These are phyloP conservation scores for Yarrowia sp. DNA, from an alignment of 805 yeast species.

Conservation along the genomic window DNA sequence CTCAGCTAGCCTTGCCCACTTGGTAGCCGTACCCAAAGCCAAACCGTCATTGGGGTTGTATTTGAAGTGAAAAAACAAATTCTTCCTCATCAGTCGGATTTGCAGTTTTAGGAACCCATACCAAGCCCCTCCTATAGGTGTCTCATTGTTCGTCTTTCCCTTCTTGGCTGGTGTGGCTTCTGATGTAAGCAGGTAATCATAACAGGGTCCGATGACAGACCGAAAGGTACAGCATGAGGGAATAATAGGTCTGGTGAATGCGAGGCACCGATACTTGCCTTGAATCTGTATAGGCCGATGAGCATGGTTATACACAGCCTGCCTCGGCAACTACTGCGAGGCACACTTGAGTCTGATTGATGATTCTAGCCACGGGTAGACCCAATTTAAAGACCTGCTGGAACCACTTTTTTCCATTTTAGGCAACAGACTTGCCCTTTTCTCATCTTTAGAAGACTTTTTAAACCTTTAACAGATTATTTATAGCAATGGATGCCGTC, in stretches of 20 bases:
- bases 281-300: no score
- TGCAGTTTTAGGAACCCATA: neutral
- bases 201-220: no score
- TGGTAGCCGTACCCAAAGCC: neutral
- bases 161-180: neutral
- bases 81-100: neutral
- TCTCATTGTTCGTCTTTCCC: neutral
- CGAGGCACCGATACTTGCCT: no score
- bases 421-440: neutral
- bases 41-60: neutral
- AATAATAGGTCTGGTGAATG: no score
- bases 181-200: no score
- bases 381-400: neutral
- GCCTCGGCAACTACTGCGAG: no score
- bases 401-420: neutral
- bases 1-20: neutral
- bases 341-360: no score
- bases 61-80: neutral
- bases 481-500: conserved; percentile 3
- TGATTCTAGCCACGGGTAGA: no score
- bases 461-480: neutral
- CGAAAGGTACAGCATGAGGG: no score
- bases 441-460: neutral
- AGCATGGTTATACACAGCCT: no score
- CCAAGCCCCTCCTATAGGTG: neutral